phyloP scores from a whole-genome alignment of 139 green algal genomes.

The Coelastrella sp. region DNA sequence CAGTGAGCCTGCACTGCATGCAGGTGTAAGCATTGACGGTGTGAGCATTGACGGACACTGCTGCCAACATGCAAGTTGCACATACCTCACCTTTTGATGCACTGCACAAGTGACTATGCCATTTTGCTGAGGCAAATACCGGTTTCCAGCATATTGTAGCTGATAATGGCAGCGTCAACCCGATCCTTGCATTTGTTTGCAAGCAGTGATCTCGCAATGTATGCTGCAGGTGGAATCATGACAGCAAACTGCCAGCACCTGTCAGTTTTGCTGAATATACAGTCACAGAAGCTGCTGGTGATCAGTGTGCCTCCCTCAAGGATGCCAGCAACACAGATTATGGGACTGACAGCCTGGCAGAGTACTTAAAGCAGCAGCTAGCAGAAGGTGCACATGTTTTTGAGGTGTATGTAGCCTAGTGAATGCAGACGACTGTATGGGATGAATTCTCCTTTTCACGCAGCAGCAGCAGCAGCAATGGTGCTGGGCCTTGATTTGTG shows the following conservation, averaged over 20 bases:
- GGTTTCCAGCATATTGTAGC: too few species aligned
- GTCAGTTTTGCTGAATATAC: neutral
- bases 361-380: conserved; percentile 33
- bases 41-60: too few species aligned
- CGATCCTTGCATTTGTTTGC: neutral
- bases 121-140: too few species aligned
- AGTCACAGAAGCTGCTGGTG: too few species aligned
- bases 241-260: conserved; percentile 56
- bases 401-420: neutral
- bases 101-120: too few species aligned
- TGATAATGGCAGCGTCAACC: too few species aligned
- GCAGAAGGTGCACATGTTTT: conserved; percentile 25
- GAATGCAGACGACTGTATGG: too few species aligned
- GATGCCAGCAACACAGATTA: neutral
- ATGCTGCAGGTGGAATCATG: conserved; percentile 63
- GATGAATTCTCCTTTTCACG: too few species aligned
- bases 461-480: conserved; percentile 1
- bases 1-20: neutral
- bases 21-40: neutral
- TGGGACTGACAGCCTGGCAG: neutral
- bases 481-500: too few species aligned
- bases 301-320: too few species aligned
- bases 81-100: too few species aligned
- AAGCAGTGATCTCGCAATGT: neutral
- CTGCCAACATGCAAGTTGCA: too few species aligned